phyloP scores from a whole-genome alignment of 2,329 filamentous ascomycete species.

The Fusarium tanahbumbuense region DNA sequence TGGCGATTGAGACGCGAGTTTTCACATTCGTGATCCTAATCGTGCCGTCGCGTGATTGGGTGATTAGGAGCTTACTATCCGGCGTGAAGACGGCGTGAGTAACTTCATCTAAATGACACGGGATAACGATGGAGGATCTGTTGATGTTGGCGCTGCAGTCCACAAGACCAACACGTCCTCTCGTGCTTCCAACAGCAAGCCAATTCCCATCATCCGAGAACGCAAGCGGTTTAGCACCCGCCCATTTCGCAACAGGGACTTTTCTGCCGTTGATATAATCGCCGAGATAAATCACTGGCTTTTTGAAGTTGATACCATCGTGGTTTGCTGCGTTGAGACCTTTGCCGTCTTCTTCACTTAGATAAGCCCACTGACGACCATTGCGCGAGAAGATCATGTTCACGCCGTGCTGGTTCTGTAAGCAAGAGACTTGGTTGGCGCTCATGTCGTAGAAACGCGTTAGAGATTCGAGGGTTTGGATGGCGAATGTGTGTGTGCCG shows the following conservation, averaged over 20 bases:
- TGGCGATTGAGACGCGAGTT: constrained; percentile 42
- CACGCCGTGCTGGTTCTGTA: constrained; percentile 43
- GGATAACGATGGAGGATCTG: constrained; percentile 30
- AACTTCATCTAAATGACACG: constrained; percentile 43
- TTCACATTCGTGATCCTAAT: constrained; percentile 42
- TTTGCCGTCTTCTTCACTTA: constrained; percentile 42
- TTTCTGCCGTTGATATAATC: constrained; percentile 42
- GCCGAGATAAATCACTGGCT: constrained; percentile 39
- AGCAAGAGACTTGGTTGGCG: constrained; percentile 35
- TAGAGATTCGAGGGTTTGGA: constrained; percentile 42
- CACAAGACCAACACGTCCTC: constrained; percentile 42
- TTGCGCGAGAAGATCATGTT: constrained; percentile 40
- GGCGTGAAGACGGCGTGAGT: constrained; percentile 47
- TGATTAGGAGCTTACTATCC: constrained; percentile 38
- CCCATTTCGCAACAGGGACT: constrained; percentile 37
- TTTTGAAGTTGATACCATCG: constrained; percentile 40
- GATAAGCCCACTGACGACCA: constrained; percentile 43
- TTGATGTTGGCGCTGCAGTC: constrained; percentile 31
- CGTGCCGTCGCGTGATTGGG: constrained; percentile 46
- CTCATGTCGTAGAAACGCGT: constrained; percentile 44
- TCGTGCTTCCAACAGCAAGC: constrained; percentile 40
- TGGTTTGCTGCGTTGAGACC: constrained; percentile 37
- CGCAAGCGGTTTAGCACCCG: constrained; percentile 39
- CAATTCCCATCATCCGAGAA: constrained; percentile 42
- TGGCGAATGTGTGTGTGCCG: constrained; percentile 35